Evolutionary conservation across 2,329 filamentous ascomycete genomes (phyloP).

Genomic region (Aspergillus fumigatus): DNA sequence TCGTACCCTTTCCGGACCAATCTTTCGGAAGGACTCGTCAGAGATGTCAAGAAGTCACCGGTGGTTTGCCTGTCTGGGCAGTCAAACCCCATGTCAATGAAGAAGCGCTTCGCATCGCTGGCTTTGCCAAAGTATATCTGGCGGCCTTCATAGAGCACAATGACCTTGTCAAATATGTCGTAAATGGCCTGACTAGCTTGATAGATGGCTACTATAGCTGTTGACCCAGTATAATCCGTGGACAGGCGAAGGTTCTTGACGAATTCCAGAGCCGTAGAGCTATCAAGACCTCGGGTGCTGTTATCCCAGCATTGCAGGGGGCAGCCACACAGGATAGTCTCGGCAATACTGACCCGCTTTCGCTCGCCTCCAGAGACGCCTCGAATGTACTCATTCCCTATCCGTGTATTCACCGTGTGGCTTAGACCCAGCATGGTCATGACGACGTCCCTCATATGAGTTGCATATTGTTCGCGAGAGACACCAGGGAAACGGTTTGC

Average conservation of each 20-base stretch:
- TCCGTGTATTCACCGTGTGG: slow-evolving; percentile 49
- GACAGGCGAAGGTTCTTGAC: slow-evolving; percentile 46
- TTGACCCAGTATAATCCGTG: slow-evolving; percentile 45
- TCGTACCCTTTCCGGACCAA: slow-evolving; percentile 55
- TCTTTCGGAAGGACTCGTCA: slow-evolving; percentile 61
- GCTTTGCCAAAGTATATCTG: slow-evolving; percentile 71
- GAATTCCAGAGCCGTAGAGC: slow-evolving; percentile 53
- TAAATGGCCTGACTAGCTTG: slow-evolving; percentile 44
- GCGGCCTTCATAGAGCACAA: slow-evolving; percentile 67
- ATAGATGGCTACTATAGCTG: slow-evolving; percentile 52
- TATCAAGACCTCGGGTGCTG: slow-evolving; percentile 46
- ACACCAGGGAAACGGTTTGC: slow-evolving; percentile 33
- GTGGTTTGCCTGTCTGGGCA: slow-evolving; percentile 65
- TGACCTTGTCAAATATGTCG: slow-evolving; percentile 64
- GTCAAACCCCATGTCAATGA: slow-evolving; percentile 63
- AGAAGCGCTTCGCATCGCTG: slow-evolving; percentile 56
- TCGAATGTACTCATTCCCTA: slow-evolving; percentile 51
- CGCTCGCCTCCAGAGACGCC: slow-evolving; percentile 58
- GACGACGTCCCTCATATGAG: slow-evolving; percentile 46
- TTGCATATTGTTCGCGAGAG: slow-evolving; percentile 42
- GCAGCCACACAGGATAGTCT: slow-evolving; percentile 44
- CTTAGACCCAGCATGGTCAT: slow-evolving; percentile 52
- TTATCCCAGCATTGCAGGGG: slow-evolving; percentile 46
- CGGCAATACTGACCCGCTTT: slow-evolving; percentile 58
- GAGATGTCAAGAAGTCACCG: slow-evolving; percentile 64